Percentiles rank a stretch among this genome's conserved stretches.
Evolutionary conservation across 2,329 filamentous ascomycete species (phyloP).

Genomic region (Cladophialophora exuberans): DNA sequence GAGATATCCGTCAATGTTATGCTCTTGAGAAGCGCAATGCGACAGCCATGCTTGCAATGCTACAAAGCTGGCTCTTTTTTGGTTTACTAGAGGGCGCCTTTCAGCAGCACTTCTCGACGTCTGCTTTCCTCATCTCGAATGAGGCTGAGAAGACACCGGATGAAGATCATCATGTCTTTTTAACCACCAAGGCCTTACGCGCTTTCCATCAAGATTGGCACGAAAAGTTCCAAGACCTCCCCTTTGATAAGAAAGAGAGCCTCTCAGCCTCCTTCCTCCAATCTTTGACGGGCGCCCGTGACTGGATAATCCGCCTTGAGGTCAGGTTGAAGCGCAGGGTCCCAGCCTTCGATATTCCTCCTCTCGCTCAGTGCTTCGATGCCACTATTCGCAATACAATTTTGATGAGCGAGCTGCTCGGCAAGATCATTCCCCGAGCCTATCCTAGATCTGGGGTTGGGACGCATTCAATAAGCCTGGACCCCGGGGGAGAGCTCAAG

Average conservation of each 20-base stretch:
- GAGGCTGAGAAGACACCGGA: not conserved
- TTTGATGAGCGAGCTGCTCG: not conserved
- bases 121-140: not conserved
- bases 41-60: not conserved
- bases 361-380: not conserved
- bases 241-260: not conserved
- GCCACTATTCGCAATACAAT: not conserved
- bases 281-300: not conserved
- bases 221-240: not conserved
- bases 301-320: not conserved
- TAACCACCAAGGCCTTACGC: not conserved
- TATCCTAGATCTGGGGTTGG: not conserved
- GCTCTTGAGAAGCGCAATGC: not conserved
- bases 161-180: not conserved
- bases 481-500: not conserved
- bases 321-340: not conserved
- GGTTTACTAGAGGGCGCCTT: not conserved
- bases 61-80: constrained; percentile 1
- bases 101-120: not conserved
- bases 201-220: not conserved
- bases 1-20: not conserved
- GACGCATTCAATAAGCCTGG: not conserved
- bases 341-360: not conserved
- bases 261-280: not conserved
- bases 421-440: not conserved